Percentiles rank a stretch among this genome's conserved stretches.
phyloP scores from a whole-genome alignment of 345 rosid species.

The Combretum micranthum region DNA sequence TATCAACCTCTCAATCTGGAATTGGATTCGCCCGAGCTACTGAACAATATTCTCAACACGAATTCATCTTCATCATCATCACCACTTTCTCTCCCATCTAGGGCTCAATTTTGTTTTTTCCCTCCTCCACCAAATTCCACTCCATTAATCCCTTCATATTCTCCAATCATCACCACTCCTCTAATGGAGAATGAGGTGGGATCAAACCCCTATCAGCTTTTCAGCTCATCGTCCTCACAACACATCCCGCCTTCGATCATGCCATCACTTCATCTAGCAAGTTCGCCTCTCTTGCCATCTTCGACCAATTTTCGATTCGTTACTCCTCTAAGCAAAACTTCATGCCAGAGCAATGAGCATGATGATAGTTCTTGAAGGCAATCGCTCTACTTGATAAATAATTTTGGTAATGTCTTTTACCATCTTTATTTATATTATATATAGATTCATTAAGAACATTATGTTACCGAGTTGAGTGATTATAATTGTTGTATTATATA shows the following conservation, averaged over 20 bases:
- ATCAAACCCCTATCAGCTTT: neutral
- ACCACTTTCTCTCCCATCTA: neutral
- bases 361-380: constrained; percentile 3
- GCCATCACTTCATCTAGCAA: too few species aligned
- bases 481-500: too few species aligned
- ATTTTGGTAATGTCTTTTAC: too few species aligned
- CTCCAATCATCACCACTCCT: neutral
- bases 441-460: too few species aligned
- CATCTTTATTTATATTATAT: too few species aligned
- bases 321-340: too few species aligned
- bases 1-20: constrained; percentile 2
- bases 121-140: neutral
- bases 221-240: neutral
- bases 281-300: too few species aligned
- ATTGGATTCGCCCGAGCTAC: neutral
- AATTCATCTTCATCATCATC: neutral
- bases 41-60: neutral
- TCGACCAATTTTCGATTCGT: too few species aligned
- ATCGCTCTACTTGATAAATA: too few species aligned
- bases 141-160: constrained; percentile 1
- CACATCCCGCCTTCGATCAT: neutral
- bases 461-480: too few species aligned
- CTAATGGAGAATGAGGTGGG: too few species aligned
- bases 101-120: neutral
- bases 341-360: neutral